Evolutionary conservation across 495 filamentous ascomycete genomes (phyloP).

Genomic region (Penicillium desertorum): DNA sequence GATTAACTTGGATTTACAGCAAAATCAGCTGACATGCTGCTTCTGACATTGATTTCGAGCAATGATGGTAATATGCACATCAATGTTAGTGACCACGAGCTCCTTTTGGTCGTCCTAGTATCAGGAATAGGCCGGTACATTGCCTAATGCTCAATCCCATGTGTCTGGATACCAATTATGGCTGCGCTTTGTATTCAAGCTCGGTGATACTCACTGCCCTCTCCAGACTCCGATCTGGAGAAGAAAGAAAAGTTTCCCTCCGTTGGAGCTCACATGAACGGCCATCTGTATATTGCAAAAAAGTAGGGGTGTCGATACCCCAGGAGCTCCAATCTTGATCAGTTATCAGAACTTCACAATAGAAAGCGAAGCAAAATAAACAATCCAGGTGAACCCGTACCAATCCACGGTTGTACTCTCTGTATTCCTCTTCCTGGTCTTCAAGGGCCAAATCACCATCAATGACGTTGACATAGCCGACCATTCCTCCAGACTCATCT

Average conservation of each 20-base stretch:
- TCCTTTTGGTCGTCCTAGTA: no score
- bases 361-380: conserved; percentile 4
- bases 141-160: neutral
- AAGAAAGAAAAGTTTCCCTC: conserved; percentile 14
- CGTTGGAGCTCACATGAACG: neutral
- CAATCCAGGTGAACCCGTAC: no score
- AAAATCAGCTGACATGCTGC: no score
- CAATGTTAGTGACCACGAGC: no score
- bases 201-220: conserved; percentile 1
- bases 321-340: conserved; percentile 11
- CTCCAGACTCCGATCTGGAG: neutral
- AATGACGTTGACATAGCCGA: no score
- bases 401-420: no score
- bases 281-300: conserved; percentile 13
- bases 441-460: no score
- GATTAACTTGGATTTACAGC: no score
- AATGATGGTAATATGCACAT: no score
- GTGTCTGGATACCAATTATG: neutral
- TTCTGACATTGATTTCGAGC: no score
- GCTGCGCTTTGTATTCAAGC: neutral
- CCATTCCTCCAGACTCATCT: neutral
- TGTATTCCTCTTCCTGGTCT: no score
- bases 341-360: conserved; percentile 2
- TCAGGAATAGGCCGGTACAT: neutral
- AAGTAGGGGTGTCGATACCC: conserved; percentile 10